Percentiles rank a stretch among this genome's conserved stretches.
Conservation (phyloP, 164 flowering plant species). For the Amborella trichopoda region DNA sequence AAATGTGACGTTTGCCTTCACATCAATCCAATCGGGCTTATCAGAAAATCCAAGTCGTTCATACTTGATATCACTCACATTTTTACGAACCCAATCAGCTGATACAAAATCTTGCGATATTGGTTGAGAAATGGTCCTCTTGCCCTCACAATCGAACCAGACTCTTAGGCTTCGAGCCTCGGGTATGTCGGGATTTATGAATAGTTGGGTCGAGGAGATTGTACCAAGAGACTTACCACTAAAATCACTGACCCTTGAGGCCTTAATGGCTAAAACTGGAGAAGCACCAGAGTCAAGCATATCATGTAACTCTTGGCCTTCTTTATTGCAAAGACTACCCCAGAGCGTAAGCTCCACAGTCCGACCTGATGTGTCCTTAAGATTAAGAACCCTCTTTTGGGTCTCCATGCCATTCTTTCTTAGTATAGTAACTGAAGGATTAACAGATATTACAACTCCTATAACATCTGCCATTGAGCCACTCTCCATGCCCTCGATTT, state of each 20-base stretch:
- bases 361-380: slow-evolving; percentile 69
- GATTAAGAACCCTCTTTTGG: slow-evolving; percentile 63
- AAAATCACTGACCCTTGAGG: slow-evolving; percentile 87
- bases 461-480: slow-evolving; percentile 73
- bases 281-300: slow-evolving; percentile 55
- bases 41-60: slow-evolving; percentile 88
- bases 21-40: slow-evolving; percentile 86
- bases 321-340: slow-evolving; percentile 93
- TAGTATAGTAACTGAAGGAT: slow-evolving; percentile 76
- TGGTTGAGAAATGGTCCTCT: slow-evolving; percentile 39
- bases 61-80: slow-evolving; percentile 70
- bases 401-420: slow-evolving; percentile 99
- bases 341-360: slow-evolving; percentile 83
- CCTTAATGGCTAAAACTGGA: slow-evolving; percentile 86
- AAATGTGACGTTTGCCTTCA: slow-evolving; percentile 59
- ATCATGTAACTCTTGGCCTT: slow-evolving; percentile 79
- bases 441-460: slow-evolving; percentile 65
- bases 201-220: slow-evolving; percentile 76
- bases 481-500: slow-evolving; percentile 67
- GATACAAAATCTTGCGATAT: slow-evolving; percentile 63
- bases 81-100: slow-evolving; percentile 60
- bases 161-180: slow-evolving; percentile 52
- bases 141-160: slow-evolving; percentile 85
- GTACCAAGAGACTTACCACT: slow-evolving; percentile 90
- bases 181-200: slow-evolving; percentile 74